Base-by-base conservation (phyloP, 306 rosid species). In the Cicer bijugum region DNA sequence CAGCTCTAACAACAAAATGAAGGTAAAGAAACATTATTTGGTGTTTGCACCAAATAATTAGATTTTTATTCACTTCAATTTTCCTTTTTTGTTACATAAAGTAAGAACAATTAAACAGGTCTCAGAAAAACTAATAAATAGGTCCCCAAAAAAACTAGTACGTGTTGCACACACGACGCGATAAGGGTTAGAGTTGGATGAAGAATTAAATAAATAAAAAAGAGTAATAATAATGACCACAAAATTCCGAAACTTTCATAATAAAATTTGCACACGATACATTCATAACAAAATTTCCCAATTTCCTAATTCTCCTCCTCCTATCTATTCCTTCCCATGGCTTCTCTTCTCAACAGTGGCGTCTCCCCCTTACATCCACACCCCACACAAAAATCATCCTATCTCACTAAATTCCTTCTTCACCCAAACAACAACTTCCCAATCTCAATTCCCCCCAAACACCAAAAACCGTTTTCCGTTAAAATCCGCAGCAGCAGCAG, bases 401-500 rank as follows among this genome's bases (percentile, higher is more conserved):
- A 80, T 3, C 78, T 83, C 12, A 11, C 70, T 0, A 92, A 84
- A 74, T 78, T 61, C 19, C 45, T 79, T 2, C 52, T 11, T 58
- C 48, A 2, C 52, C 78, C 78, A 5, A 87, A 82, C 37, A 78
- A 12, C 74, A n/a, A 8, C n/a, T 10, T 12, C 59, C 71, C 82
- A 45, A 78, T 80, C 56, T 63, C 65, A 35, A 1, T 67, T 20
- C 23, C 4, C 9, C 46, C 84, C 57, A n/a, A 78, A 74, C 51
- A 2, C 64, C 79, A 61, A 15, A 67, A 14, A 35, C 75, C 70
- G 42, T 14, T 53, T 16, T 2, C 43, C 78, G 9, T 87, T 20
- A 84, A 72, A 69, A 82, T 87, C 23, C 91, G 89, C 48, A 88
- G 91, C 39, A 88, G 92, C 48, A 88, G 91, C 39, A 88, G 92